Evolutionary conservation across 352 stramenopile genomes (phyloP).

Genomic region (Pythium plurisporium): DNA sequence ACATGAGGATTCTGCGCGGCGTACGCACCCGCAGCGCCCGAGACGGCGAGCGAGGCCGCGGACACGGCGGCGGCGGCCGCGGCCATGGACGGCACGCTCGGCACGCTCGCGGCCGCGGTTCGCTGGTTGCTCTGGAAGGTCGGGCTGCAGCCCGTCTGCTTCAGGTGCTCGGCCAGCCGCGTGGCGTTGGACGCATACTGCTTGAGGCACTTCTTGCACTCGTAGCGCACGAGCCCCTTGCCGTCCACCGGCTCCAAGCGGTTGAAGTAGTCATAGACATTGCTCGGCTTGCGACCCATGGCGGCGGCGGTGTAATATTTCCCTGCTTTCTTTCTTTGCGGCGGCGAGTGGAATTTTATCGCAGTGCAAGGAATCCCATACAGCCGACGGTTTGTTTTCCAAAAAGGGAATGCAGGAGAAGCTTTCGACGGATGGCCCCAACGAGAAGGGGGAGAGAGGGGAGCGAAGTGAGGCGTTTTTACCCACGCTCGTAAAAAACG

Average conservation of each 20-base stretch:
- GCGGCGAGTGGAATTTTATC: too few relatives aligned
- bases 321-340: constrained; percentile 20
- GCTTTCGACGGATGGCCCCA: constrained; percentile 1
- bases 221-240: constrained; percentile 76
- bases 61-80: constrained; percentile 25
- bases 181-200: constrained; percentile 85
- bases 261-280: constrained; percentile 85
- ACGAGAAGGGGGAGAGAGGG: background rate
- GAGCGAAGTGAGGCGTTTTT: constrained; percentile 20
- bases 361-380: too few relatives aligned
- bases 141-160: constrained; percentile 61
- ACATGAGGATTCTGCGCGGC: constrained; percentile 28
- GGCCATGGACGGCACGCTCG: constrained; percentile 20
- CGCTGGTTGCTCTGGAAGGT: constrained; percentile 84
- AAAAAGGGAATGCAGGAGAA: constrained; percentile 10
- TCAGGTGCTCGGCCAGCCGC: constrained; percentile 72
- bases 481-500: constrained; percentile 22
- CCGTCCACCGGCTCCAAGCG: constrained; percentile 61
- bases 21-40: constrained; percentile 27
- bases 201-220: constrained; percentile 87
- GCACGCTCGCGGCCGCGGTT: constrained; percentile 11
- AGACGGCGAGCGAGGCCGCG: constrained; percentile 26
- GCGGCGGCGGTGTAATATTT: constrained; percentile 32
- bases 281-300: constrained; percentile 81
- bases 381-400: constrained; percentile 21